Conservation (phyloP, 495 filamentous ascomycete genomes). For the Achaetomiella virescens region DNA sequence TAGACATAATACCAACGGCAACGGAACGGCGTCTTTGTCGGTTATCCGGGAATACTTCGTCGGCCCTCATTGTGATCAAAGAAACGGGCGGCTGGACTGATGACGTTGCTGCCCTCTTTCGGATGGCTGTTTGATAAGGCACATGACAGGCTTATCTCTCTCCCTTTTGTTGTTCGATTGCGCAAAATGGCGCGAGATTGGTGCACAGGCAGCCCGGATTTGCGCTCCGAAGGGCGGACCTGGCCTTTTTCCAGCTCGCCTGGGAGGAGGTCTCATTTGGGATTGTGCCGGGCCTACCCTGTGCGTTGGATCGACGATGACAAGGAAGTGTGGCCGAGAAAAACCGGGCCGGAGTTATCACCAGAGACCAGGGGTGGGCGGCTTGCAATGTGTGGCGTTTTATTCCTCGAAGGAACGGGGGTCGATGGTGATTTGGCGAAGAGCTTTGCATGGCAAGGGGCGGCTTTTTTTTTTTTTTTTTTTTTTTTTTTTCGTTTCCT, state of each 20-base stretch:
- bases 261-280: not conserved
- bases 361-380: no score
- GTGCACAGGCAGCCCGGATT: not conserved
- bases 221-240: not conserved
- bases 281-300: no score
- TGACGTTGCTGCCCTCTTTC: not conserved
- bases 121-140: not conserved
- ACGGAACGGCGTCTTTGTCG: no score
- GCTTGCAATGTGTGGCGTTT: not conserved
- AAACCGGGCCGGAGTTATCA: no score
- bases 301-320: no score
- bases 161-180: not conserved
- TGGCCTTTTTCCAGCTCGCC: not conserved
- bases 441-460: no score
- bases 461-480: no score
- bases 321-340: no score
- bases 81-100: not conserved
- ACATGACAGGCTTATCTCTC: not conserved
- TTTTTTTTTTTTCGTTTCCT: no score
- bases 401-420: not conserved
- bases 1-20: not conserved
- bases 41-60: no score
- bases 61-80: not conserved
- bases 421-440: no score
- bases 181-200: not conserved